These are phyloP conservation scores for Alternaria sp. DNA, from an alignment of 2,329 filamentous ascomycete species.

Conservation along the genomic window DNA sequence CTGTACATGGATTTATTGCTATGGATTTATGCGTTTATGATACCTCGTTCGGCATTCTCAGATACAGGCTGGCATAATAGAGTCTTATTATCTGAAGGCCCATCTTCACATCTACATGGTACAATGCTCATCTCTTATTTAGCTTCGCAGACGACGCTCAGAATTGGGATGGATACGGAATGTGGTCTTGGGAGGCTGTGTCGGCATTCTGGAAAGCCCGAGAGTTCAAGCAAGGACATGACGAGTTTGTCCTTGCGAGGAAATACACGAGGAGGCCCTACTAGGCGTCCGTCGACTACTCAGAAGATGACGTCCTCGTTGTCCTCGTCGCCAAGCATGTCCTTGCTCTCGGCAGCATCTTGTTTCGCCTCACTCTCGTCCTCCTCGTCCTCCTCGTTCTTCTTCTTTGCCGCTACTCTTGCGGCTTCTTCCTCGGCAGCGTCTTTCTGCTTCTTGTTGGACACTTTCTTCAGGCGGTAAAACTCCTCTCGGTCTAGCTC, in stretches of 20 bases:
- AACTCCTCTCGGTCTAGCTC: constrained; percentile 98
- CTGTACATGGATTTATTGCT: constrained; percentile 30
- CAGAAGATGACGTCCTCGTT: constrained; percentile 89
- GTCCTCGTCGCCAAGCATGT: constrained; percentile 78
- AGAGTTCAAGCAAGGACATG: constrained; percentile 7
- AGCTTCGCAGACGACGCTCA: neutral
- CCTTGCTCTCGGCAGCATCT: constrained; percentile 59
- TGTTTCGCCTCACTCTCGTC: constrained; percentile 18
- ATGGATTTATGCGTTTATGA: constrained; percentile 34
- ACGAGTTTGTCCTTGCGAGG: neutral
- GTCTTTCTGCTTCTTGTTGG: constrained; percentile 71
- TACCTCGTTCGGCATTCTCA: constrained; percentile 28
- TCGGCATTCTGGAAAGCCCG: constrained; percentile 4
- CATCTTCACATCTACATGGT: constrained; percentile 16
- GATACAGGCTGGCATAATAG: constrained; percentile 17
- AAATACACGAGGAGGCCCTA: neutral
- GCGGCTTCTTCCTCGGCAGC: constrained; percentile 52
- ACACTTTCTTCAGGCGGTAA: constrained; percentile 94
- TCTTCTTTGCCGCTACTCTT: constrained; percentile 50
- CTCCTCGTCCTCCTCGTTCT: constrained; percentile 39
- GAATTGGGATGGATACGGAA: neutral
- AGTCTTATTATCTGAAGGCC: constrained; percentile 19
- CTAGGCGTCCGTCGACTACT: constrained; percentile 9
- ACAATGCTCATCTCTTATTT: constrained; percentile 18
- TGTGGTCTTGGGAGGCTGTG: neutral